phyloP scores from a whole-genome alignment of 495 filamentous ascomycete species.

The Tuber microsphaerosporum region DNA sequence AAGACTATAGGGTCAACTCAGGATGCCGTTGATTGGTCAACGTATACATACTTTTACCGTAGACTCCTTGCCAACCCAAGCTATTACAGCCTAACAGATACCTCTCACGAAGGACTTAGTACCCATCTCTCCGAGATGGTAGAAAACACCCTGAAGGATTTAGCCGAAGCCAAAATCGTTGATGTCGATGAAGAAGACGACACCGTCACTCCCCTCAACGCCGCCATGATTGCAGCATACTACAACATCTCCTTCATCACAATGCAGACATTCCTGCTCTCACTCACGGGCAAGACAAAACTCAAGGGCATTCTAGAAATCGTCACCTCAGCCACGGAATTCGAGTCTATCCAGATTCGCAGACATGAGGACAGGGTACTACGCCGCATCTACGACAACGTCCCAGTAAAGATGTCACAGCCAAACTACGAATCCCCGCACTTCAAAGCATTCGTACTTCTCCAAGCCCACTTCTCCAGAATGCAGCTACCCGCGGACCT shows the following conservation, averaged over 20 bases:
- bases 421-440: slow-evolving; percentile 84
- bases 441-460: slow-evolving; percentile 93
- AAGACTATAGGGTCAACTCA: slow-evolving; percentile 89
- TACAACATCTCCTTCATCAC: slow-evolving; percentile 99
- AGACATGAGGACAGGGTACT: slow-evolving; percentile 86
- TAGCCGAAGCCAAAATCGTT: slow-evolving; percentile 89
- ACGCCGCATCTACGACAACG: slow-evolving; percentile 83
- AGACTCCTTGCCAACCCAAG: slow-evolving; percentile 94
- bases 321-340: slow-evolving; percentile 92
- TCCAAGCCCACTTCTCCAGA: slow-evolving; percentile 95
- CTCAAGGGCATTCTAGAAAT: slow-evolving; percentile 96
- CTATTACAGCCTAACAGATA: slow-evolving; percentile 86
- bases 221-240: slow-evolving; percentile 95
- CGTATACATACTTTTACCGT: slow-evolving; percentile 97
- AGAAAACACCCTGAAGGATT: slow-evolving; percentile 83
- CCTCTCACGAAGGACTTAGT: slow-evolving; percentile 86
- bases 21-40: slow-evolving; percentile 96
- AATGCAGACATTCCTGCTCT: slow-evolving; percentile 99
- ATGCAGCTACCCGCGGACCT: slow-evolving; percentile 94
- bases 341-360: slow-evolving; percentile 88
- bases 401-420: slow-evolving; percentile 89
- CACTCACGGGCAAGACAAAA: slow-evolving; percentile 77
- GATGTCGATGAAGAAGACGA: slow-evolving; percentile 97
- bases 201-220: slow-evolving; percentile 78
- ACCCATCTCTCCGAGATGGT: slow-evolving; percentile 92